Evolutionary conservation across 192 early-diverging fungal species (phyloP), one percentile per base, ranked within the genome.

Genomic region (Thamnidium elegans): DNA sequence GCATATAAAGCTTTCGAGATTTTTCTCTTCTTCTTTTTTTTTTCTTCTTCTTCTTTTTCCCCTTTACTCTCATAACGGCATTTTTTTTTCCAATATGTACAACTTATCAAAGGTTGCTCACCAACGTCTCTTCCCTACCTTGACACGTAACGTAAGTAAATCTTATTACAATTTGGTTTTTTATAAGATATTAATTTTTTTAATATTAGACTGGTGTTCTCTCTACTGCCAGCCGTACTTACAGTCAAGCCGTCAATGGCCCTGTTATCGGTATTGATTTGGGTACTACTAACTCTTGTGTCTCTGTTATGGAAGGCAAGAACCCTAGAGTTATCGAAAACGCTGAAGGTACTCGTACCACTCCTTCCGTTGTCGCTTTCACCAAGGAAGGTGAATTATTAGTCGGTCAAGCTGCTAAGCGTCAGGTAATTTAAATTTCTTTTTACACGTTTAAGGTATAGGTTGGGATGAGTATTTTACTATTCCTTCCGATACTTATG

Each of bases 271-370:
- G 97, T 76, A 96, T 99, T 69, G 97, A 99, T 86, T 83, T 99
- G 63, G 97, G 97, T 50, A 99, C 97, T 30, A 99, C 97, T 69
- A 98, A 99, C 86, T 98, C 96, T n/a, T 99, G 97, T 74, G 97
- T 99, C 36, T 89, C 93, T 52, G 89, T 96, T 21, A 99, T 97
- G 94, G 97, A 99, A 81, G 97, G 97, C 71, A 98, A 97, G 80
- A 88, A 74, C 63, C 94, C 96, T 14, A 89, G 94, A 55, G 96
- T 99, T 15, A 94, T 99, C 74, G 96, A 97, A 80, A 98, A 99
- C 81, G 79, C 91, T 34, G 95, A 98, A 74, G 97, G 97, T 63
- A 88, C 89, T 8, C 92, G 95, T 60, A 99, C 95, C 11, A 99
- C 97, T 3, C 97, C 97, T 5, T 99, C 97, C 21, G 83, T 95